phyloP scores from a whole-genome alignment of 768 basidiomycete species.

The Saitozyma podzolica region DNA sequence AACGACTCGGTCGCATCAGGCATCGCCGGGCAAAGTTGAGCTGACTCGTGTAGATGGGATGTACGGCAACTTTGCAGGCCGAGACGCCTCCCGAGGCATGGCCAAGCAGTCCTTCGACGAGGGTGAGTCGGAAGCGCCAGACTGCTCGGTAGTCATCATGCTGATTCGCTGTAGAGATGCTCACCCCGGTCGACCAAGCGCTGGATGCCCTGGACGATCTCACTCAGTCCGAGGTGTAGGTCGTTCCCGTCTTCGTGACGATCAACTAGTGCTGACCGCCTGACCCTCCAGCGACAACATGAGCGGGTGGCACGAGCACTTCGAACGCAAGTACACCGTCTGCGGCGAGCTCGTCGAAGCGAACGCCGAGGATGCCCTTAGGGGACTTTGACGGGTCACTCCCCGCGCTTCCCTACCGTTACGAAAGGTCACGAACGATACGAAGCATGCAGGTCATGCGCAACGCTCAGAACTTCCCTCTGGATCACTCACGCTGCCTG shows the following conservation, averaged over 20 bases:
- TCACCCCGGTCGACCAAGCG: slow-evolving; percentile 81
- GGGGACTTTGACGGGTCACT: no score
- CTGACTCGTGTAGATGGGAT: slow-evolving; percentile 67
- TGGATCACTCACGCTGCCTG: background rate
- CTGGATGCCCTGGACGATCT: slow-evolving; percentile 82
- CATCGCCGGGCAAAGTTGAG: background rate
- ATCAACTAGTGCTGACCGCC: background rate
- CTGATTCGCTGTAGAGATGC: slow-evolving; percentile 67
- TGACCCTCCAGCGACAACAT: slow-evolving; percentile 73
- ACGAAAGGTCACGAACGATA: no score
- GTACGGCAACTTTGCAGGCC: slow-evolving; percentile 96
- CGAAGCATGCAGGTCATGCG: no score
- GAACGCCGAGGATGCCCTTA: no score
- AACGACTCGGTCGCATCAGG: background rate
- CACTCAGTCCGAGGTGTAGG: slow-evolving; percentile 77
- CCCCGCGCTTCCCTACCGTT: no score
- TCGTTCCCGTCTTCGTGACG: slow-evolving; percentile 2
- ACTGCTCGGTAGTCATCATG: background rate
- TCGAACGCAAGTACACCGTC: slow-evolving; percentile 85
- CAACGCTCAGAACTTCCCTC: no score
- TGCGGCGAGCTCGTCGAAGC: slow-evolving; percentile 80
- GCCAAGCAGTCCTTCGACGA: slow-evolving; percentile 93
- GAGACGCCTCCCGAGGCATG: slow-evolving; percentile 95
- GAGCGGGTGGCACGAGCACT: slow-evolving; percentile 93
- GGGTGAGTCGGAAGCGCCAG: slow-evolving; percentile 58